Percentiles rank a stretch among this genome's conserved stretches.
phyloP scores from a whole-genome alignment of 352 stramenopile species.

The Chrysophaeum taylorii region DNA sequence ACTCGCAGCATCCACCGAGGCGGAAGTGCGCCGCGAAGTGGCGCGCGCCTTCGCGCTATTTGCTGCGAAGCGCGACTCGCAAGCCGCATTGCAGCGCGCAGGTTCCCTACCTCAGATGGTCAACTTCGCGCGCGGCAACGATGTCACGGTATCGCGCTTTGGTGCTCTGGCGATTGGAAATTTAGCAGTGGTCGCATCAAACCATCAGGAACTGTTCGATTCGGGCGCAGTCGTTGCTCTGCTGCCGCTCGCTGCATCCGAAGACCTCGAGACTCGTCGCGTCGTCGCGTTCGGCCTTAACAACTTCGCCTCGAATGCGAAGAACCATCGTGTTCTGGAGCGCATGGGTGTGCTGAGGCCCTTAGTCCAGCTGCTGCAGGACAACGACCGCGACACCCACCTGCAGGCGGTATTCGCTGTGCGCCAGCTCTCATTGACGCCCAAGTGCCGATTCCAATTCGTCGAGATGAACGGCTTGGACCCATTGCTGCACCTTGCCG shows the following conservation, averaged over 20 bases:
- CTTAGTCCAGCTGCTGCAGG: constrained; percentile 66
- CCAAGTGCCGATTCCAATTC: constrained; percentile 75
- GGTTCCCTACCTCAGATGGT: constrained; percentile 73
- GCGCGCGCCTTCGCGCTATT: constrained; percentile 81
- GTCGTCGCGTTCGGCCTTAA: constrained; percentile 84
- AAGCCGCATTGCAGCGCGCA: constrained; percentile 66
- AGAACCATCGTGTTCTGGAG: constrained; percentile 66
- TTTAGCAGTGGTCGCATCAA: constrained; percentile 64
- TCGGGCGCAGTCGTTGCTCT: constrained; percentile 71
- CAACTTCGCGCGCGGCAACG: constrained; percentile 65
- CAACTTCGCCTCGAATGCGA: constrained; percentile 76
- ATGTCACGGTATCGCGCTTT: constrained; percentile 69
- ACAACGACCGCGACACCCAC: constrained; percentile 78
- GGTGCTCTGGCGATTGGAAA: constrained; percentile 78
- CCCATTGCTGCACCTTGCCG: constrained; percentile 68
- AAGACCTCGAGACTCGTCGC: constrained; percentile 77
- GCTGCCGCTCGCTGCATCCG: constrained; percentile 64
- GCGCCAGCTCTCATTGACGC: constrained; percentile 72
- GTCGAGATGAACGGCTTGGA: constrained; percentile 77
- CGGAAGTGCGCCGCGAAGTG: constrained; percentile 67
- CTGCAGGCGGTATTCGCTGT: constrained; percentile 77
- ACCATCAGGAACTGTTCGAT: constrained; percentile 83
- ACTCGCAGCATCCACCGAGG: constrained; percentile 42
- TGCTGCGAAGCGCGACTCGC: constrained; percentile 74
- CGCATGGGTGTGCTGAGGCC: constrained; percentile 69